phyloP scores from a whole-genome alignment of 345 rosid genomes.

The Toxicodendron radicans region DNA sequence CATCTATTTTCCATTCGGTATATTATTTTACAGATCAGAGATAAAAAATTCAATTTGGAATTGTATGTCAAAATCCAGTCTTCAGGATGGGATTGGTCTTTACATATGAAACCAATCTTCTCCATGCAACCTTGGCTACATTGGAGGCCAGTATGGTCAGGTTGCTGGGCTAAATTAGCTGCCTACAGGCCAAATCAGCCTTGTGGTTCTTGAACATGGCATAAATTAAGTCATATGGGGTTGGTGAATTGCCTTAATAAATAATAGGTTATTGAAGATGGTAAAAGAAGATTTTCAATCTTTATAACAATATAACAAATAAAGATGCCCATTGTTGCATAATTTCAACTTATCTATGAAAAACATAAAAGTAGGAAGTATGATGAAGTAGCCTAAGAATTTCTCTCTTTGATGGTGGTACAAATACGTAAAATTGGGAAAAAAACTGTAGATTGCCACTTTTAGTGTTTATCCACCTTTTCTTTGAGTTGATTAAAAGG shows the following conservation, averaged over 20 bases:
- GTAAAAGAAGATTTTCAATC: neutral
- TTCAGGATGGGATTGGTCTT: neutral
- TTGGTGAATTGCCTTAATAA: neutral
- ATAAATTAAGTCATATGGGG: neutral
- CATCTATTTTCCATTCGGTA: neutral
- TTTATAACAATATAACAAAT: neutral
- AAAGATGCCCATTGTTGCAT: neutral
- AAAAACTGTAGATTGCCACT: neutral
- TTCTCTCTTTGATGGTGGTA: neutral
- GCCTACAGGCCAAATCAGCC: neutral
- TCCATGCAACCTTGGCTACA: neutral
- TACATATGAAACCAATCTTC: neutral
- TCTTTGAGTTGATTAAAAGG: neutral
- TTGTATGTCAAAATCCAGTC: neutral
- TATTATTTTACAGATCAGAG: slow-evolving; percentile 9
- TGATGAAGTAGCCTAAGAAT: neutral
- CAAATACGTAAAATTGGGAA: neutral
- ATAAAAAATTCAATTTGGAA: neutral
- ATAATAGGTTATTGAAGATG: neutral
- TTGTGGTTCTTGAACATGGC: neutral
- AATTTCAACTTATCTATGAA: neutral
- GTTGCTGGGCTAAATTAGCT: neutral
- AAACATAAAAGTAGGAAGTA: neutral
- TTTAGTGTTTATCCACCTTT: neutral
- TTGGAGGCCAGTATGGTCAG: neutral